These are phyloP conservation scores for Chloromonas sp. DNA, from an alignment of 163 green algal species.

Conservation along the genomic window DNA sequence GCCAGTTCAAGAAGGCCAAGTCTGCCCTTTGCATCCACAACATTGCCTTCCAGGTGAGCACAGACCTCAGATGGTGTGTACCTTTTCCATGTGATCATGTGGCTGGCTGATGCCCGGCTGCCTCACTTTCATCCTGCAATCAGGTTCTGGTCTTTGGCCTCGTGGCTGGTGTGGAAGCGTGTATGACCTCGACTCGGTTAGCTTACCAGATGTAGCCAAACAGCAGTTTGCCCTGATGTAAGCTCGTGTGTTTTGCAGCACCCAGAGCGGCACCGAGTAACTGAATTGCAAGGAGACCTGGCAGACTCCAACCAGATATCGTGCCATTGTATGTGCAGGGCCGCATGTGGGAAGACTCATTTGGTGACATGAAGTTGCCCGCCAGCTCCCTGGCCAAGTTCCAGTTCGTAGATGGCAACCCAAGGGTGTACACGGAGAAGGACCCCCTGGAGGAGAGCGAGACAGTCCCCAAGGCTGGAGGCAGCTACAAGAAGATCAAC, in stretches of 20 bases:
- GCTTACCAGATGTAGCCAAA: too few relatives aligned
- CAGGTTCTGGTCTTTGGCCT: neutral
- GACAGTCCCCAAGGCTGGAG: constrained; percentile 27
- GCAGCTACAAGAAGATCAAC: constrained; percentile 89
- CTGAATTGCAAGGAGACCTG: too few relatives aligned
- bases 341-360: constrained; percentile 83
- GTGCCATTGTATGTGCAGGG: constrained; percentile 44
- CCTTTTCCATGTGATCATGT: too few relatives aligned
- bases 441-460: constrained; percentile 60
- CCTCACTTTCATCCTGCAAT: neutral
- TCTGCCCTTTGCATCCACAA: constrained; percentile 90
- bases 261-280: too few relatives aligned
- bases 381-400: constrained; percentile 51
- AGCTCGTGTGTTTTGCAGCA: too few relatives aligned
- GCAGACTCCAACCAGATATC: too few relatives aligned
- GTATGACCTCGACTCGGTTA: too few relatives aligned
- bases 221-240: too few relatives aligned
- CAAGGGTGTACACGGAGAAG: constrained; percentile 59
- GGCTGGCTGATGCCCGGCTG: too few relatives aligned
- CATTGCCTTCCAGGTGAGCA: constrained; percentile 87
- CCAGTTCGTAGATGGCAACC: constrained; percentile 51
- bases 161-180: neutral
- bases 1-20: constrained; percentile 84
- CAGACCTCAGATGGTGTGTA: too few relatives aligned
- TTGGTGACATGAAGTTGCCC: constrained; percentile 71